Evolutionary conservation across 1,284 basidiomycete genomes (phyloP), one percentile per base, ranked within the genome.

Genomic region (Exsudoporus floridanus): DNA sequence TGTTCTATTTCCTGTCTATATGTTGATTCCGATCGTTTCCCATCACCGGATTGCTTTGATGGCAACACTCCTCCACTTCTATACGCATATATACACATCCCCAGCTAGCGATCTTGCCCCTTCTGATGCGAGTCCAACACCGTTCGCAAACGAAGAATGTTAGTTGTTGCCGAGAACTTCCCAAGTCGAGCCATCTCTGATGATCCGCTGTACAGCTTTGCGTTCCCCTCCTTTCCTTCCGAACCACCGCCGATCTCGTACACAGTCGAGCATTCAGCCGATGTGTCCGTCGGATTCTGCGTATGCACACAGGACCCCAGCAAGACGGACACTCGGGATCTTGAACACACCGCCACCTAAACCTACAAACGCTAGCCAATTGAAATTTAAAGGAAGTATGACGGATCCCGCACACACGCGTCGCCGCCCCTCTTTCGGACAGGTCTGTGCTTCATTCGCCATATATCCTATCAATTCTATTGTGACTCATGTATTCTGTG

Each of bases 351-450:
- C 86, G 46, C 85, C 87, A 37, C 85, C 81, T 2, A 86, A 86
- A 60, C 77, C 80, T 44, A 74, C 75, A 19, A 71, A 82, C 50
- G 70, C 76, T n/a, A 76, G 73, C 60, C 78, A 81, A 60, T 75
- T 85, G 47, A 82, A 81, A 65, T 70, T 84, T 35, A 86, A 82
- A 71, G 87, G 87, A 53, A 83, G 83, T 60, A 70, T 84, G 42
- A 90, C 87, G 6, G 87, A 89, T 64, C 86, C 87, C 19, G 80
- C 85, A 12, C 81, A 84, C 54, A 78, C 81, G 8, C 77, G 86
- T 46, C 80, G 84, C 53, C 78, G 86, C 28, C 81, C 80, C 59
- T 70, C 75, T 55, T 76, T 81, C 55, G 77, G 73, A 47, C 67
- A 72, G 53, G 80, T 82, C 57, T 45, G 77, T 68, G 40, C 35